A percentile compares a stretch with the other conserved stretches of the same genome.
Evolutionary conservation across 192 early-diverging fungal genomes (phyloP).

Genomic region (Coemansia sp.): DNA sequence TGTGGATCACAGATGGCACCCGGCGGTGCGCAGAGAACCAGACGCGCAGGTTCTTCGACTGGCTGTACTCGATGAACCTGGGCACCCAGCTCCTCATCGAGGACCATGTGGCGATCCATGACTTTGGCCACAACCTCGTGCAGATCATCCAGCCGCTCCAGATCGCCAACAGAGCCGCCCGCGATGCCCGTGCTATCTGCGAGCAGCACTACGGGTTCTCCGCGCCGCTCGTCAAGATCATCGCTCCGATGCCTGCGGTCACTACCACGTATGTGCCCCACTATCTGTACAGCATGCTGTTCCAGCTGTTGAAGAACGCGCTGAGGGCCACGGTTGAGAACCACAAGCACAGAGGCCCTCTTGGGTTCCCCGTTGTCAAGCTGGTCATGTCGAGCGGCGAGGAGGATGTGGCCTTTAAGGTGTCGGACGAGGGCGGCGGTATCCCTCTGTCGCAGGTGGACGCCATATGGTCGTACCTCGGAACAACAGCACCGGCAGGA

Average conservation of each 20-base stretch:
- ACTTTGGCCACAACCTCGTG: slow-evolving; percentile 58
- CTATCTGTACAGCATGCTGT: slow-evolving; percentile 61
- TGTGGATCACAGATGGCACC: slow-evolving; percentile 49
- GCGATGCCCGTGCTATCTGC: slow-evolving; percentile 49
- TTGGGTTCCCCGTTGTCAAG: slow-evolving; percentile 53
- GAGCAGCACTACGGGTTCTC: slow-evolving; percentile 54
- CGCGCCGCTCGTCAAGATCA: slow-evolving; percentile 52
- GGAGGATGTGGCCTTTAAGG: slow-evolving; percentile 65
- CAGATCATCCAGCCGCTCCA: slow-evolving; percentile 59
- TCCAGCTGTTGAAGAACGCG: slow-evolving; percentile 62
- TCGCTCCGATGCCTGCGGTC: slow-evolving; percentile 50
- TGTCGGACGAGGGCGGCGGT: slow-evolving; percentile 67
- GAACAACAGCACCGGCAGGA: slow-evolving; percentile 17
- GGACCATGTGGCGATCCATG: slow-evolving; percentile 61
- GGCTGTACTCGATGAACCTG: slow-evolving; percentile 63
- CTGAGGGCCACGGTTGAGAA: slow-evolving; percentile 57
- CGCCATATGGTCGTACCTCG: slow-evolving; percentile 60
- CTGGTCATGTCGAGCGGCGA: slow-evolving; percentile 60
- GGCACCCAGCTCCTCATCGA: slow-evolving; percentile 65
- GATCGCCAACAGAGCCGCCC: slow-evolving; percentile 56
- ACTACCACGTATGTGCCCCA: slow-evolving; percentile 61
- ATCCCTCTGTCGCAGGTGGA: slow-evolving; percentile 59
- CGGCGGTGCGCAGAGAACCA: slow-evolving; percentile 52
- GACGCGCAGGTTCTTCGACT: slow-evolving; percentile 60
- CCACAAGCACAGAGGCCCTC: slow-evolving; percentile 23